These are phyloP conservation scores for Conringia planisiliqua DNA, from an alignment of 345 rosid species.

Conservation along the genomic window DNA sequence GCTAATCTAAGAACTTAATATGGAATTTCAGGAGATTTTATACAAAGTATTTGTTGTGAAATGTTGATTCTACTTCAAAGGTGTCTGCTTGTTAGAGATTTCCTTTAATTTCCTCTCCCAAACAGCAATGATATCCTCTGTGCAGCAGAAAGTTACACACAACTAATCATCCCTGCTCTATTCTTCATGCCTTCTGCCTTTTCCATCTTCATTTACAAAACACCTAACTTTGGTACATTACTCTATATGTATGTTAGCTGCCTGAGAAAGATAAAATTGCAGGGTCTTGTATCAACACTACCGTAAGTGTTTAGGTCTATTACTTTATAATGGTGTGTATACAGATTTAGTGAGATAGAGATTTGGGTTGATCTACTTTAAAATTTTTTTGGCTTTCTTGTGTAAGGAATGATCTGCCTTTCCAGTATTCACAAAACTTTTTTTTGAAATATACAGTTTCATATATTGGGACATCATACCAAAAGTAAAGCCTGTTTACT, in stretches of 20 bases:
- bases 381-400: background rate
- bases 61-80: constrained; percentile 19
- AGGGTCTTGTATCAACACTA: background rate
- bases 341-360: background rate
- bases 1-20: background rate
- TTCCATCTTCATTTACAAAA: background rate
- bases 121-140: constrained; percentile 35
- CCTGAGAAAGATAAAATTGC: background rate
- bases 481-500: background rate
- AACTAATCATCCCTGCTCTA: background rate
- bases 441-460: background rate
- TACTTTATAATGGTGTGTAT: background rate
- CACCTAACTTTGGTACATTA: background rate
- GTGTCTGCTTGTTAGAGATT: constrained; percentile 46
- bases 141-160: background rate
- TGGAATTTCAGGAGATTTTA: background rate
- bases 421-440: background rate
- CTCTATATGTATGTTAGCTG: background rate
- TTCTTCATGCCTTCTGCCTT: background rate
- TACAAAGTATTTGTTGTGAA: background rate
- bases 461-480: background rate
- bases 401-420: background rate
- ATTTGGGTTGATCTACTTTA: background rate
- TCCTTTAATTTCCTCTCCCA: constrained; percentile 42
- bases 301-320: background rate